Conservation (phyloP, 768 basidiomycete genomes). For the Fomitopsis pulvina region DNA sequence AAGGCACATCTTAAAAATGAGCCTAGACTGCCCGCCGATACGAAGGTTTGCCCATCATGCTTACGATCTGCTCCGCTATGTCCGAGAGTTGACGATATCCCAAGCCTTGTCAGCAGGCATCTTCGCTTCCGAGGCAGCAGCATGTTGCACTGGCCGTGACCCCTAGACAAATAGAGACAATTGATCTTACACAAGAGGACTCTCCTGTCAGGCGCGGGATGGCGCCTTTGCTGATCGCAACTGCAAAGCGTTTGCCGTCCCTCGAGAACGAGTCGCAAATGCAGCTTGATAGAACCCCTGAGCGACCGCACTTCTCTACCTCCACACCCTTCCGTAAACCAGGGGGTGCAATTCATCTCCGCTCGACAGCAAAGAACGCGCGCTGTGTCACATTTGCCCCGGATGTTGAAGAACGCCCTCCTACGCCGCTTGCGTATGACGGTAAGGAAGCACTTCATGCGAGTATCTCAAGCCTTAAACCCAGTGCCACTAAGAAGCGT, state of each 20-base stretch:
- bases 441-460: no score
- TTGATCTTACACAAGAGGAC: constrained; percentile 36
- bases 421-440: not conserved
- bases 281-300: not conserved
- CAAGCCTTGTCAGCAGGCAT: not conserved
- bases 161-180: constrained; percentile 26
- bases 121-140: not conserved
- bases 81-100: not conserved
- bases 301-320: not conserved
- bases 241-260: not conserved
- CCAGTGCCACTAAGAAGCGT: no score
- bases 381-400: constrained; percentile 1
- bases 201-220: constrained; percentile 14
- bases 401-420: not conserved
- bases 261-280: not conserved
- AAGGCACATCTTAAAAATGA: no score
- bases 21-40: no score
- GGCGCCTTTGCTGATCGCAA: not conserved
- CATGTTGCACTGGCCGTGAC: not conserved
- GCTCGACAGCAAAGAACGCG: not conserved
- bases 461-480: no score
- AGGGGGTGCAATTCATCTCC: not conserved
- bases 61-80: no score
- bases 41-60: no score
- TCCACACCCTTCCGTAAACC: constrained; percentile 1